Conservation (phyloP, 148 eudicot genomes). For the Rhododendron ovatum region DNA sequence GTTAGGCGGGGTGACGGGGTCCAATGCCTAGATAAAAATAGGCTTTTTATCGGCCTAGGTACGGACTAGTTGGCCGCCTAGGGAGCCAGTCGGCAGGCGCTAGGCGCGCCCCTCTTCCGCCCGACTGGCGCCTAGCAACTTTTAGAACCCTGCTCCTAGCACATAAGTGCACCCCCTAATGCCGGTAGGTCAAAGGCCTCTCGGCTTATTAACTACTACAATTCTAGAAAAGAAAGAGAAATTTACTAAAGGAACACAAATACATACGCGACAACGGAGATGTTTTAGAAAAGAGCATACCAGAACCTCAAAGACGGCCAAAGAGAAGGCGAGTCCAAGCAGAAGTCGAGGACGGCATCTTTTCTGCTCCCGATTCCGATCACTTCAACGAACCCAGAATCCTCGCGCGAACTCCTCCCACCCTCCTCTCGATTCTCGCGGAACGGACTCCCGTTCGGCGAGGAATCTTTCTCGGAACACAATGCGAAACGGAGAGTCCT, state of each 20-base stretch:
- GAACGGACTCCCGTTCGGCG: not conserved
- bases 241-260: not conserved
- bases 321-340: conserved; percentile 26
- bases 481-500: not conserved
- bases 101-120: not conserved
- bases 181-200: not conserved
- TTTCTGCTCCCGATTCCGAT: conserved; percentile 43
- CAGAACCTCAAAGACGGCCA: conserved; percentile 33
- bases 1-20: not conserved
- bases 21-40: not conserved
- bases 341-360: conserved; percentile 43
- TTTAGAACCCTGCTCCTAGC: not conserved
- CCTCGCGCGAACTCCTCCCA: not conserved
- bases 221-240: not conserved
- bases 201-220: not conserved
- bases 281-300: conserved; percentile 12
- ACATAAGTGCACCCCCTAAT: not conserved
- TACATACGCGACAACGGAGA: not conserved
- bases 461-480: not conserved
- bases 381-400: conserved; percentile 29
- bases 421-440: not conserved
- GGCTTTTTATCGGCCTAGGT: not conserved
- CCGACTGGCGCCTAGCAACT: not conserved
- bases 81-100: not conserved
- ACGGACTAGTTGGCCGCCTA: not conserved